These are phyloP conservation scores for Annulohypoxylon moriforme DNA, from an alignment of 495 filamentous ascomycete genomes.

Conservation along the genomic window DNA sequence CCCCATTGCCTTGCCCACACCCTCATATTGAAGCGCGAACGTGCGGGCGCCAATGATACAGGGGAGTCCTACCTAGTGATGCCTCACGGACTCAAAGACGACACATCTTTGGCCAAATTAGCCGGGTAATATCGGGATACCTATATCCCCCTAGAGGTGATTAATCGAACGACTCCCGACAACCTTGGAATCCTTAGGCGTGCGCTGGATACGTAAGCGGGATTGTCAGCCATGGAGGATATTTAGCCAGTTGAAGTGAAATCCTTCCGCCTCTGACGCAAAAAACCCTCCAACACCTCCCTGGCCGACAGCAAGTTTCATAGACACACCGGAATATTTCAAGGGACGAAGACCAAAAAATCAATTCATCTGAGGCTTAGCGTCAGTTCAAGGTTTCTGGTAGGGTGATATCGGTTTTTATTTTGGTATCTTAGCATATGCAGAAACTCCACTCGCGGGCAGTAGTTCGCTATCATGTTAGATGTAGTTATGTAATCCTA, in stretches of 20 bases:
- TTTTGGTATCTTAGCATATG: background rate
- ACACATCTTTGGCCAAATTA: constrained; percentile 4
- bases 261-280: constrained; percentile 15
- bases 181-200: background rate
- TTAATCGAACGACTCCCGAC: background rate
- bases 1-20: background rate
- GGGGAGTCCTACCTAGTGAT: background rate
- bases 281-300: constrained; percentile 4
- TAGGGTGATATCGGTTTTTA: constrained; percentile 11
- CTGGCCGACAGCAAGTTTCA: background rate
- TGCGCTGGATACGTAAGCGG: constrained; percentile 1
- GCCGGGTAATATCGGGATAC: constrained; percentile 6
- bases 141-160: background rate
- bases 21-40: background rate
- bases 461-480: constrained; percentile 16
- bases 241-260: constrained; percentile 5
- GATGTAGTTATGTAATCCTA: constrained; percentile 3
- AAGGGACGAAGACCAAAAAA: background rate
- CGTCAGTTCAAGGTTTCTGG: constrained; percentile 5
- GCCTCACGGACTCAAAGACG: constrained; percentile 2
- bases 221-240: background rate
- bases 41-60: constrained; percentile 11
- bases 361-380: constrained; percentile 11
- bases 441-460: constrained; percentile 3
- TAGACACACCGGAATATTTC: constrained; percentile 3